These are phyloP conservation scores for Auxenochlorella protothecoides DNA, from an alignment of 139 green algal genomes.

Conservation along the genomic window DNA sequence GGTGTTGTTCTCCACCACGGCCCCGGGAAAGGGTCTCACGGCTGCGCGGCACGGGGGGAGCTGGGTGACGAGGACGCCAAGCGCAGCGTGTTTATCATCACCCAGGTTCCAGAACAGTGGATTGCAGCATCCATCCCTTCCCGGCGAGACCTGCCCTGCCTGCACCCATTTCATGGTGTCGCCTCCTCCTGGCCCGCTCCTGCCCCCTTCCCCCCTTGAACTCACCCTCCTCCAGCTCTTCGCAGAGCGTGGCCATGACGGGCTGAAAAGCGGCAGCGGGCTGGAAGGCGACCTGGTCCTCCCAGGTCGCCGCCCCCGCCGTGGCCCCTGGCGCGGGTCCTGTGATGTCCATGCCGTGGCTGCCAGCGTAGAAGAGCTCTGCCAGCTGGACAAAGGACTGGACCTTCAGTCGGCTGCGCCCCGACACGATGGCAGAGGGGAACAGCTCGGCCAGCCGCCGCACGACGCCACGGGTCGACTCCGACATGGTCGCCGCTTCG, in stretches of 20 bases:
- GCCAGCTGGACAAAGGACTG: slow-evolving; percentile 83
- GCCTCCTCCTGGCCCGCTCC: background rate
- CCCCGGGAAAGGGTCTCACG: slow-evolving; percentile 56
- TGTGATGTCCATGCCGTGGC: slow-evolving; percentile 94
- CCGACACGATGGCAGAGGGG: slow-evolving; percentile 90
- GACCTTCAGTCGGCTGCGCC: slow-evolving; percentile 80
- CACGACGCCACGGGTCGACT: slow-evolving; percentile 68
- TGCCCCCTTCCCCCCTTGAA: background rate
- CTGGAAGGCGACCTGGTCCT: slow-evolving; percentile 49
- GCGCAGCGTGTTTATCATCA: no score
- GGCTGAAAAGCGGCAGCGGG: slow-evolving; percentile 67
- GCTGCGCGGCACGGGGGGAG: background rate
- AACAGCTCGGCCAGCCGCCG: slow-evolving; percentile 64
- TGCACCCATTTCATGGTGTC: no score
- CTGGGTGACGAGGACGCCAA: no score
- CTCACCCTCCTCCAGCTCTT: slow-evolving; percentile 34
- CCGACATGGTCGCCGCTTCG: slow-evolving; percentile 76
- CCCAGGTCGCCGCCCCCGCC: background rate
- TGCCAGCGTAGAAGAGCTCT: slow-evolving; percentile 95
- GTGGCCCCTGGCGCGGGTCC: slow-evolving; percentile 32
- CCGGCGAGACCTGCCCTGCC: no score
- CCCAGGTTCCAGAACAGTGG: no score
- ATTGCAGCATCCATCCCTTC: no score
- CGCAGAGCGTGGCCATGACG: slow-evolving; percentile 70
- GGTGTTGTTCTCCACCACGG: slow-evolving; percentile 92